Evolutionary conservation across 176 grass and related monocot genomes (phyloP).

Genomic region (Carex myosuroides): DNA sequence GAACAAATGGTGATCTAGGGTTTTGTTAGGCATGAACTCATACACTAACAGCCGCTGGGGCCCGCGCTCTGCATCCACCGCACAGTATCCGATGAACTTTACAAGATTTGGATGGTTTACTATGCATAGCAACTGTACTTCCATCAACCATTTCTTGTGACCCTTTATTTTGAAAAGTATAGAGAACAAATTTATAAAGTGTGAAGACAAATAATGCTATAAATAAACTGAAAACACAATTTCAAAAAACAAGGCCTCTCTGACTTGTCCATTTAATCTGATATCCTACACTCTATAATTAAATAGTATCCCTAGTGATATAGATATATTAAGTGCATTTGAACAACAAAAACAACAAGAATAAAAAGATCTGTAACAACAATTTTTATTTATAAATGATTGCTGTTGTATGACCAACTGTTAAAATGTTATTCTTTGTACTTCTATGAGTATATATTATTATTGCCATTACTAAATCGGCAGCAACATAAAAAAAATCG

Average conservation of each 20-base stretch:
- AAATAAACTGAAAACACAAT: neutral
- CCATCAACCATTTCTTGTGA: constrained; percentile 44
- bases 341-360: neutral
- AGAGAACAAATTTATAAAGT: neutral
- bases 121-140: constrained; percentile 38
- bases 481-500: neutral
- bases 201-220: neutral
- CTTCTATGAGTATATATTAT: neutral
- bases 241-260: neutral
- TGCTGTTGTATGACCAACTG: neutral
- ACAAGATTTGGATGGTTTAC: constrained; percentile 46
- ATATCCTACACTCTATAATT: neutral
- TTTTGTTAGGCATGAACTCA: constrained; percentile 39
- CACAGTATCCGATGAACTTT: constrained; percentile 41
- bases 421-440: neutral
- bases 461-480: neutral
- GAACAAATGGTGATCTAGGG: constrained; percentile 42
- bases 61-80: constrained; percentile 20
- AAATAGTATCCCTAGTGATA: neutral
- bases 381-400: neutral
- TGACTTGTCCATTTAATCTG: too few relatives aligned
- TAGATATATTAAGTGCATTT: neutral
- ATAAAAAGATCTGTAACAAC: neutral
- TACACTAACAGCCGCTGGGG: constrained; percentile 35
- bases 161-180: constrained; percentile 14